Evolutionary conservation across 1,284 basidiomycete genomes (phyloP).

Genomic region (Marasmius fiardii): DNA sequence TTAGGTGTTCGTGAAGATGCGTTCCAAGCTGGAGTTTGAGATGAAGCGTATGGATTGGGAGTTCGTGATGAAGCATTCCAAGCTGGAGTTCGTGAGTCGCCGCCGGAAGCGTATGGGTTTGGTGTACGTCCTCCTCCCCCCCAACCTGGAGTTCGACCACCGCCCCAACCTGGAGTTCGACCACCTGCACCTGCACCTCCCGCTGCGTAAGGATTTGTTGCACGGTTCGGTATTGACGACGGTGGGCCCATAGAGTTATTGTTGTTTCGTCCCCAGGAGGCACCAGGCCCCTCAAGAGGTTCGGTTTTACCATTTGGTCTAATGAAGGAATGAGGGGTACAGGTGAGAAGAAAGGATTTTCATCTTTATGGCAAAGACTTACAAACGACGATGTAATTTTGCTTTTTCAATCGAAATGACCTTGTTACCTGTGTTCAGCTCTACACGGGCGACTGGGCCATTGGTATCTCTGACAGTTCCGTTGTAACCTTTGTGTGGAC

Average conservation of each 20-base stretch:
- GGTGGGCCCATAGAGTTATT: constrained; percentile 17
- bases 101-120: constrained; percentile 52
- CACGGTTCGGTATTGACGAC: constrained; percentile 4
- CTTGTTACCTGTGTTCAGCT: constrained; percentile 89
- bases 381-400: constrained; percentile 79
- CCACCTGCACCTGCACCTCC: constrained; percentile 25
- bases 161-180: constrained; percentile 60
- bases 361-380: constrained; percentile 27
- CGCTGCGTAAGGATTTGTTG: constrained; percentile 49
- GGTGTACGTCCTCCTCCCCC: constrained; percentile 65
- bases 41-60: constrained; percentile 63
- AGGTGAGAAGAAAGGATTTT: neutral
- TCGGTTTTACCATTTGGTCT: constrained; percentile 56
- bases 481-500: constrained; percentile 88
- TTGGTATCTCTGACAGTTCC: constrained; percentile 97
- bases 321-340: neutral
- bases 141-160: constrained; percentile 6
- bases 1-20: constrained; percentile 65
- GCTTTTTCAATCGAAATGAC: constrained; percentile 84
- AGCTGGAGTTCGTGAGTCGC: constrained; percentile 45
- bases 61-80: constrained; percentile 56
- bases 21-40: constrained; percentile 59
- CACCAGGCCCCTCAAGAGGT: constrained; percentile 31
- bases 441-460: constrained; percentile 85
- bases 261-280: constrained; percentile 10